phyloP scores from a whole-genome alignment of 768 basidiomycete species.

The Mycena amicta region DNA sequence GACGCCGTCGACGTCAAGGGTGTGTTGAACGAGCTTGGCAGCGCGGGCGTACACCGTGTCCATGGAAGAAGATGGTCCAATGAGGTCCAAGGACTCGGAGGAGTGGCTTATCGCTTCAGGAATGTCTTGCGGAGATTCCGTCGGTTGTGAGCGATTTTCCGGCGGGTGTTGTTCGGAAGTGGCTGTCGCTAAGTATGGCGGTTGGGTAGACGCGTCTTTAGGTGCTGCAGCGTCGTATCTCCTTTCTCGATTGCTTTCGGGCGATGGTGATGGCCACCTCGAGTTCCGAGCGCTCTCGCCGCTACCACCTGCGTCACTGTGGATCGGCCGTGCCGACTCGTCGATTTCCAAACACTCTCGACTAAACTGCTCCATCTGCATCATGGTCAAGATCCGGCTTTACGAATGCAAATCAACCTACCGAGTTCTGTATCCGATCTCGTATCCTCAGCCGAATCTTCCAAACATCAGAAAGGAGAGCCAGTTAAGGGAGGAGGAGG shows the following conservation, averaged over 20 bases:
- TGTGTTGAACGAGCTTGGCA: constrained; percentile 84
- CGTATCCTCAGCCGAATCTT: constrained; percentile 89
- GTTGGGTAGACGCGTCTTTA: background rate
- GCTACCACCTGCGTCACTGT: background rate
- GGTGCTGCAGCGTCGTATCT: too few relatives aligned
- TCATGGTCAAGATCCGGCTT: constrained; percentile 1
- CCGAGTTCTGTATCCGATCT: constrained; percentile 89
- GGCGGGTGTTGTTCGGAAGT: background rate
- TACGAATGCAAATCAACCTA: constrained; percentile 33
- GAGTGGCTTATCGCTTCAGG: too few relatives aligned
- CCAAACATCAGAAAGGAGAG: background rate
- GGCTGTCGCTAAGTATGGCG: background rate
- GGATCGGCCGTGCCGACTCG: constrained; percentile 30
- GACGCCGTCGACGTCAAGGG: constrained; percentile 90
- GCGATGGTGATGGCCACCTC: constrained; percentile 3
- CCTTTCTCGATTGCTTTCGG: too few relatives aligned
- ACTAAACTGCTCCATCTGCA: constrained; percentile 92
- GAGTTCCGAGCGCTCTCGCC: background rate
- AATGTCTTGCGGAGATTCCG: background rate
- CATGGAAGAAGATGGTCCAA: constrained; percentile 56
- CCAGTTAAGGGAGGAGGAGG: background rate
- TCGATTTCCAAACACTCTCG: constrained; percentile 94
- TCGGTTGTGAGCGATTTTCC: background rate
- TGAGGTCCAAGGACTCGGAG: constrained; percentile 30
- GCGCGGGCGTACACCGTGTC: constrained; percentile 91